Base-by-base conservation (phyloP, 2,329 filamentous ascomycete genomes). In the Dactylellina cionopaga region DNA sequence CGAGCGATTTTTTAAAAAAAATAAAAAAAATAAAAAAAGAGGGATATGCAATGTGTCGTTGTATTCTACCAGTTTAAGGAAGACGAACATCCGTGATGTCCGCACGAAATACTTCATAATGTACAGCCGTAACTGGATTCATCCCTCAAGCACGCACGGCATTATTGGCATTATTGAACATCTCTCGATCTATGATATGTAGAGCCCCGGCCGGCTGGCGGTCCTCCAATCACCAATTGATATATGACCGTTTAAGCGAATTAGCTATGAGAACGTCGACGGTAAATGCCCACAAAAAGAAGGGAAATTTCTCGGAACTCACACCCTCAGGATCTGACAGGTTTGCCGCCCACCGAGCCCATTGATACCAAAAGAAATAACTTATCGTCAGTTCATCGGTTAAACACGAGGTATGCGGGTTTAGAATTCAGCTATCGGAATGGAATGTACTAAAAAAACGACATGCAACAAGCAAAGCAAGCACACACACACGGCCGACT, bases 391-490 rank as follows among this genome's bases (percentile, higher is more conserved):
- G 43, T 25, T 54, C 44, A 59, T 27, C 27, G 24, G 27, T 60
- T 41, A 31, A 69, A 37, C 27, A 46, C 15, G 39, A 55, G 64
- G 64, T 62, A 69, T 69, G 64, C 47, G 49, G 64, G 44, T n/a
- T 68, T 51, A 51, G 43, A 58, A 54, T 51, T 70, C 55, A 70
- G 56, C 65, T 56, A 63, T 62, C 47, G 51, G 47, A 51, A 43
- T 51, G 65, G 65, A 70, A 70, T 70, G 65, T 15, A 41, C 46
- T 27, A 35, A 35, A 35, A 13, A 6, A 35, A 35, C 31, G 13
- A 35, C 13, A 35, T 6, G 31, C 6, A 35, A 35, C 6, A 35
- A 41, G 41, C 39, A 51, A 41, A 55, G 33, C 55, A 37, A 19
- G 22, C 24, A 39, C 31, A 52, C 35, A 17, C 41, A 52, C 44